Base-by-base conservation (phyloP, 768 basidiomycete genomes). In the Arthromyces matolae region DNA sequence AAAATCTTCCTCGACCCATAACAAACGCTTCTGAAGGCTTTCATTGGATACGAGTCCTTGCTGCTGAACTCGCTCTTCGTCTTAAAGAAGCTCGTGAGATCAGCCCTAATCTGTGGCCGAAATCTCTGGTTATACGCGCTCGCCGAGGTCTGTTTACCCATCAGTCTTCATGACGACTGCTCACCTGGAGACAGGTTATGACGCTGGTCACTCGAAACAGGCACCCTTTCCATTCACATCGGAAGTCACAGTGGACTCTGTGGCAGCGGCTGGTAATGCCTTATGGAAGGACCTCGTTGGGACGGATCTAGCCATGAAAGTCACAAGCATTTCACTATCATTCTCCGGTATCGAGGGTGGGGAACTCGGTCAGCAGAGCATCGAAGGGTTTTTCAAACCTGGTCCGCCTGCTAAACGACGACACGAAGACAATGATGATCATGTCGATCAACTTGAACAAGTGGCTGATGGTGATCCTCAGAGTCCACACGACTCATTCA, bases 11-110 rank as follows among this genome's bases (percentile, higher is more conserved):
- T 0, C 80, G 82, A 27, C 79, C 88, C 0, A 81, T 97, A 19
- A 86, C 76, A 5, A 84, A 81, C 33, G 68, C 78, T 12, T 73
- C 80, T 2, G 85, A 93, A 50, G 94, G 92, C 0, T 75, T 80
- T 36, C 90, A 92, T 46, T 98, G 96, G 96, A 80, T 99, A 37
- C 77, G 86, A 8, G 86, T 98, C 8, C 78, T 98, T 22, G 86
- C 93, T 27, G 89, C 93, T 12, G 96, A 99, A 59, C 75, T 99
- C 16, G 83, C 89, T 5, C 72, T 94, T 8, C 76, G 96, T 39
- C 72, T 99, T 27, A 83, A 80, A 27, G 92, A 97, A 48, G 89
- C 89, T 1, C 72, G 96, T 2, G 78, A 86, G 50, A 66, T 70
- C 1, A 77, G 78, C 12, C 83, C 88, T 0, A 84, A 84, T 34